Percentiles rank a stretch among this genome's conserved stretches.
Evolutionary conservation across 2,329 filamentous ascomycete genomes (phyloP).

Genomic region (Cucurbitaria berberidis): DNA sequence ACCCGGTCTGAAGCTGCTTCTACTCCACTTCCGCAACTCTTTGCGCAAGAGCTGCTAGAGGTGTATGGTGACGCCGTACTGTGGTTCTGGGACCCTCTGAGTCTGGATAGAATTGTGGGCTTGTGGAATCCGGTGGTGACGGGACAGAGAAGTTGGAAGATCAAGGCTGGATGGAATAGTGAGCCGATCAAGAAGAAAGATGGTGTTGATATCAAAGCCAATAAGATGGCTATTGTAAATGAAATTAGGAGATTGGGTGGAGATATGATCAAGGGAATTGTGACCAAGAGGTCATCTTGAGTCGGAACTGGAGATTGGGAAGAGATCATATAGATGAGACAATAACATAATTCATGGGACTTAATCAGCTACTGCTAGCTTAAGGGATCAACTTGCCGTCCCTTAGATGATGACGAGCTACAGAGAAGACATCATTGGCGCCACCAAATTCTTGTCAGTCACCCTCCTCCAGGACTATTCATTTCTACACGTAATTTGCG

Average conservation of each 20-base stretch:
- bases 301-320: background rate
- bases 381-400: slow-evolving; percentile 39
- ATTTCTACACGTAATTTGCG: background rate
- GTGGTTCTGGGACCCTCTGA: slow-evolving; percentile 74
- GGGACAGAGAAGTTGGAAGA: slow-evolving; percentile 66
- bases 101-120: slow-evolving; percentile 65
- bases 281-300: slow-evolving; percentile 19
- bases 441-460: slow-evolving; percentile 39
- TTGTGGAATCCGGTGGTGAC: slow-evolving; percentile 68
- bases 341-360: slow-evolving; percentile 13
- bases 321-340: background rate
- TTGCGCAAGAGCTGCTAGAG: slow-evolving; percentile 70
- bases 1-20: slow-evolving; percentile 48
- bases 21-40: slow-evolving; percentile 66
- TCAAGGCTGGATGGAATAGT: slow-evolving; percentile 73
- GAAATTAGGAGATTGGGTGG: slow-evolving; percentile 72
- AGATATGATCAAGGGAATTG: slow-evolving; percentile 60
- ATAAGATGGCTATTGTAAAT: slow-evolving; percentile 69
- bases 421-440: slow-evolving; percentile 26
- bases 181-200: slow-evolving; percentile 54
- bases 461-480: background rate
- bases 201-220: slow-evolving; percentile 63
- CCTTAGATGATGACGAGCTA: slow-evolving; percentile 34
- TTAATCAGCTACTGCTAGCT: no score
- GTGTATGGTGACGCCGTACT: slow-evolving; percentile 73